Base-by-base conservation (phyloP, 2,329 filamentous ascomycete species). In the Paecilomyces niveus region DNA sequence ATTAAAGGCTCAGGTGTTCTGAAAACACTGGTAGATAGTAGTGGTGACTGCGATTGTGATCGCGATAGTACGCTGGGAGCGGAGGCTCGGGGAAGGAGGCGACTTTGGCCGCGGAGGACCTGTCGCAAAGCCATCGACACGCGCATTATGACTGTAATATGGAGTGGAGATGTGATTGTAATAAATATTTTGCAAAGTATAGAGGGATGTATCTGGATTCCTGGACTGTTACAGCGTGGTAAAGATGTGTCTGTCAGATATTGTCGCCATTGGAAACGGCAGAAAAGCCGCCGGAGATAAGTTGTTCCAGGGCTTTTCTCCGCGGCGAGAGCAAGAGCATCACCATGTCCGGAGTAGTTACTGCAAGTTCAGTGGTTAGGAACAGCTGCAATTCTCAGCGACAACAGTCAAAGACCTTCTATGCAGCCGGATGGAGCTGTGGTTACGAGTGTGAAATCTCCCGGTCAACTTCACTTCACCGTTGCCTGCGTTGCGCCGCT, bases 261-360 rank as follows among this genome's bases (percentile, higher is more conserved):
- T 45, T 9, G 18, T n/a, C n/a, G 3, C n/a, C 7, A 18, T 45
- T n/a, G 39, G n/a, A 45, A 45, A 39, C 15, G 35, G n/a, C 39
- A 18, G 59, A 57, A 59, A 62, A 57, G 62, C 60, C 62, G 59
- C 31, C 68, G 68, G 68, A 65, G 22, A 56, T 64, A 56, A 31
- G 55, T 70, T 70, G 55, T 66, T 69, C 67, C 67, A 61, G 57
- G 21, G 21, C 58, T 59, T 53, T 54, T 56, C 64, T 62, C 65
- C 62, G 62, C 65, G 65, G 63, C 64, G 67, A 61, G 58, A 24
- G 55, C 52, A 18, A 57, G 49, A 56, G 56, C 54, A 54, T 53
- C 45, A 21, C 21, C 15, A 9, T 8, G 39, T 21, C n/a, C 26
- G 22, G 35, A 33, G 31, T 21, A 22, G 22, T 22, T 22, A 21